Evolutionary conservation across 495 filamentous ascomycete genomes (phyloP), one percentile per base, ranked within the genome.

Genomic region (Neurospora sp.): DNA sequence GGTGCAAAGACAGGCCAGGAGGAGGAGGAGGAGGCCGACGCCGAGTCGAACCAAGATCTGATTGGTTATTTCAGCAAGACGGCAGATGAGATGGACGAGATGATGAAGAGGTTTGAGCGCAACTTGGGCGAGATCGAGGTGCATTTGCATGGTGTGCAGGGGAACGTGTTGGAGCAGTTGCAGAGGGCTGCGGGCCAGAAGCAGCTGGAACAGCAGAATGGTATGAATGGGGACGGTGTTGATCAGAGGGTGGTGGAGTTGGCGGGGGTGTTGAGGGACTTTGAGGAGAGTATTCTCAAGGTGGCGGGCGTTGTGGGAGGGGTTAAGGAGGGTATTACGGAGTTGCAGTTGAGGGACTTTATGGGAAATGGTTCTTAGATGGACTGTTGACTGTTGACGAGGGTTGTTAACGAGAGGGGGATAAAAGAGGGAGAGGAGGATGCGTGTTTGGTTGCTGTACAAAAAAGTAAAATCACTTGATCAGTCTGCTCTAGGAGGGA

Each of bases 41-140:
- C 89, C 35, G 89, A 91, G 73, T 78, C 73, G 37, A 84, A 83
- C 73, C 85, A 88, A 49, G 90, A 92, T 76, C 83, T 97, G 37
- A 89, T 97, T 49, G 87, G 88, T 46, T 96, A 91, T 81, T 96
- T 97, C 81, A 90, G 88, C 7, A 86, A 86, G 60, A 89, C 91
- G 20, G 87, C 91, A 0, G 90, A 93, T 69, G 92, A 91, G 76
- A 91, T 97, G 88, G 83, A 87, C 9, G 80, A 84, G 8, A 90
- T 91, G 38, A 86, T 95, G 40, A 85, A 86, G 8, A 85, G 82
- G 75, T 94, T 94, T 79, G 87, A 89, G 75, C 82, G 84, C 39
- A 93, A 91, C 74, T 82, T 97, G 70, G 84, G 87, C 69, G 93
- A 97, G 80, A 93, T 97, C 71, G 94, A 97, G 82, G 86, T 89